A percentile compares a stretch with the other conserved stretches of the same genome.
Conservation (phyloP, 208 protist species). For the Willaertia magna region DNA sequence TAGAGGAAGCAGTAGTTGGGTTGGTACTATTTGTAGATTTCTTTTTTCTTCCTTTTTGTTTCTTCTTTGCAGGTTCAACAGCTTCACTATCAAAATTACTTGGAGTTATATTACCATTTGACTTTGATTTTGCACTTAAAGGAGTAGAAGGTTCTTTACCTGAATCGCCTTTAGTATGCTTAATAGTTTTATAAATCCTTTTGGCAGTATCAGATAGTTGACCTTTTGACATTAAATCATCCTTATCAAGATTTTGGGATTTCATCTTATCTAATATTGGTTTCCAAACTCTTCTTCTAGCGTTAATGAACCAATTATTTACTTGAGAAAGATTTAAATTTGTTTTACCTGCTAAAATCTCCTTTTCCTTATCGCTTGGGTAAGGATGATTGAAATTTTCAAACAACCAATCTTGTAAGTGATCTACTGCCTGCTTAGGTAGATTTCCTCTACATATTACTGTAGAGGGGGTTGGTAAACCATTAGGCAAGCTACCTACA, state of each 20-base stretch:
- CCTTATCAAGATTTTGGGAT: neutral
- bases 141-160: too few relatives aligned
- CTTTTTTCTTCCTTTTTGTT: neutral
- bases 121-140: too few relatives aligned
- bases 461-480: neutral
- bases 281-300: slow-evolving; percentile 14
- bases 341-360: neutral
- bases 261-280: neutral
- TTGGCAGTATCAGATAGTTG: neutral
- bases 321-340: slow-evolving; percentile 9
- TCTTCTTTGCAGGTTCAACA: neutral
- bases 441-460: neutral
- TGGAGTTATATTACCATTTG: too few relatives aligned
- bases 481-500: neutral
- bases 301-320: slow-evolving; percentile 22
- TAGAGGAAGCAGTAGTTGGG: neutral
- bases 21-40: neutral
- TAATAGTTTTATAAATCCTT: neutral
- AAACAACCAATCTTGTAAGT: neutral
- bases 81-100: too few relatives aligned
- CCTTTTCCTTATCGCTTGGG: slow-evolving; percentile 8
- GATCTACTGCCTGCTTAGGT: neutral
- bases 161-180: neutral
- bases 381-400: slow-evolving; percentile 16
- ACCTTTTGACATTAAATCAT: neutral